These are phyloP conservation scores for Aspergillus sp. DNA, from an alignment of 2,329 filamentous ascomycete genomes.

Conservation along the genomic window DNA sequence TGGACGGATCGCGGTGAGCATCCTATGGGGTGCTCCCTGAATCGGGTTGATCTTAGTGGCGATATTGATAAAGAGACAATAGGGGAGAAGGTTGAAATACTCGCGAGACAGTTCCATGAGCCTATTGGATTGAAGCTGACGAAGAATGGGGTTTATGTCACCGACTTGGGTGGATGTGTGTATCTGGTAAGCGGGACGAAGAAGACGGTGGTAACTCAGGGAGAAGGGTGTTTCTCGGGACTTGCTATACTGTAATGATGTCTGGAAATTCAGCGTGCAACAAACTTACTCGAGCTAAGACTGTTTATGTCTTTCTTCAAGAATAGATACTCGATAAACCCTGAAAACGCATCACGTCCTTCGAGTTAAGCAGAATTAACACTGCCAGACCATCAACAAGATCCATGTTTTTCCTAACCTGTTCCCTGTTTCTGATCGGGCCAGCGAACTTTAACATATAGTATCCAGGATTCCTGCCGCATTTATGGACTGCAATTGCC, in stretches of 20 bases:
- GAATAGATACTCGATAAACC: too few relatives aligned
- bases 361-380: too few relatives aligned
- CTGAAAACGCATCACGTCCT: too few relatives aligned
- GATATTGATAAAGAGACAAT: constrained; percentile 1
- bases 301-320: too few relatives aligned
- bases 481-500: too few relatives aligned
- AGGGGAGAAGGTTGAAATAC: not conserved
- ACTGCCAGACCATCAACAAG: too few relatives aligned
- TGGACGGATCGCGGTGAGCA: constrained; percentile 64
- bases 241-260: not conserved
- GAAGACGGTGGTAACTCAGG: not conserved
- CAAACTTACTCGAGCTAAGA: too few relatives aligned
- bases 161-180: not conserved
- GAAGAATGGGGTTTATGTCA: not conserved
- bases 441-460: too few relatives aligned
- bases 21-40: constrained; percentile 57
- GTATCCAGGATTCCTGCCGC: too few relatives aligned
- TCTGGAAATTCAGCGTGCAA: too few relatives aligned
- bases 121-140: not conserved
- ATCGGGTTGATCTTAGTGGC: constrained; percentile 36
- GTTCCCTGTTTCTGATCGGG: too few relatives aligned
- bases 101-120: not conserved
- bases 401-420: too few relatives aligned
- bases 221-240: not conserved
- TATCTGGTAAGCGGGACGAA: not conserved